Conservation (phyloP, 257 asterid species). For the Catharanthus roseus region DNA sequence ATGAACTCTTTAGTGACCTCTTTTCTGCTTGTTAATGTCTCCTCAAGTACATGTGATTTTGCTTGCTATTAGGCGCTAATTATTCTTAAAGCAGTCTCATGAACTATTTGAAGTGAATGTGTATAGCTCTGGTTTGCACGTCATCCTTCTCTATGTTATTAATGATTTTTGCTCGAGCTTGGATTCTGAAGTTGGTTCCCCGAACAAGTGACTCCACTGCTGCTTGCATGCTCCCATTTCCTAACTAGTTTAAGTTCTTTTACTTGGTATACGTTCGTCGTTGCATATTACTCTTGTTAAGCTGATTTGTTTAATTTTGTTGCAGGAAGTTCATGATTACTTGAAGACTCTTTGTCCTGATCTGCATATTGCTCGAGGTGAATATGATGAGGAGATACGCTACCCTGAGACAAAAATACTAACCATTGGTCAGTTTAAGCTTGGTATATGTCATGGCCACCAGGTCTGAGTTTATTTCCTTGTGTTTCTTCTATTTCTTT, state of each 20-base stretch:
- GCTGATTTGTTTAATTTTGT: slow-evolving; percentile 4
- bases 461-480: slow-evolving; percentile 46
- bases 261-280: neutral
- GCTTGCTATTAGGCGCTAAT: neutral
- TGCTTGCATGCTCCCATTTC: neutral
- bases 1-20: neutral
- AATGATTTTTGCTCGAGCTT: neutral
- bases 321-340: slow-evolving; percentile 94
- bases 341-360: slow-evolving; percentile 82
- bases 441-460: slow-evolving; percentile 96
- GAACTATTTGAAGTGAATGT: neutral
- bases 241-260: neutral
- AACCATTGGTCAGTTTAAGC: slow-evolving; percentile 91
- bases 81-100: neutral
- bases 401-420: slow-evolving; percentile 88
- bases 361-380: slow-evolving; percentile 86
- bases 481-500: slow-evolving; percentile 6
- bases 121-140: neutral
- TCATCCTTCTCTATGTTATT: neutral
- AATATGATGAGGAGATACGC: slow-evolving; percentile 83
- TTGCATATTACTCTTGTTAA: neutral
- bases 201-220: neutral
- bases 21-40: too few species aligned
- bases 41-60: neutral
- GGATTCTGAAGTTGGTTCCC: neutral